A percentile compares a stretch with the other conserved stretches of the same genome.
These are phyloP conservation scores for Argentina anserina DNA, from an alignment of 306 rosid species.

Conservation along the genomic window DNA sequence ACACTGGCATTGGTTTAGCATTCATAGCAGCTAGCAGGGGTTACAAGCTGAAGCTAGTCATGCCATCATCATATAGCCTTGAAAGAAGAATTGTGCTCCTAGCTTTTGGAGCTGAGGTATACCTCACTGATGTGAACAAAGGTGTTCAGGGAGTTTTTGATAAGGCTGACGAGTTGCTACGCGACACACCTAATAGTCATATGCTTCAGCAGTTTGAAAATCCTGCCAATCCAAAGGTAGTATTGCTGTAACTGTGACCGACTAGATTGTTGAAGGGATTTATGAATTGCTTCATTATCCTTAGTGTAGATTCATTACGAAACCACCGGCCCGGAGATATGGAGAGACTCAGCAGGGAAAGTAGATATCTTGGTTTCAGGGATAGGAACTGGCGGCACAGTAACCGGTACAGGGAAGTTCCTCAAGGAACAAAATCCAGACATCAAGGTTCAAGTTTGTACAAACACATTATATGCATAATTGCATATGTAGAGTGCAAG, in stretches of 20 bases:
- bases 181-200: conserved; percentile 48
- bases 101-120: conserved; percentile 83
- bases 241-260: not conserved
- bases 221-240: conserved; percentile 66
- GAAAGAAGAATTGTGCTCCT: conserved; percentile 62
- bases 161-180: conserved; percentile 52
- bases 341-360: conserved; percentile 76
- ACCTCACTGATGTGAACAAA: conserved; percentile 59
- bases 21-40: conserved; percentile 68
- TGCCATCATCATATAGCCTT: conserved; percentile 56
- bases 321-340: conserved; percentile 86
- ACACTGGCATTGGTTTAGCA: conserved; percentile 87
- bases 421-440: conserved; percentile 69
- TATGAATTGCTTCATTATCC: not conserved
- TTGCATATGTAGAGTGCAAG: not conserved
- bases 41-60: conserved; percentile 52
- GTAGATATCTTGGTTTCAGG: conserved; percentile 67
- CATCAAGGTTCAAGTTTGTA: conserved; percentile 50
- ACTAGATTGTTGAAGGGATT: not conserved
- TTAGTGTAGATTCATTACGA: conserved; percentile 69
- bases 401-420: conserved; percentile 66
- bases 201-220: conserved; percentile 58
- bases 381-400: conserved; percentile 81
- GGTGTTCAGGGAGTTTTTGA: conserved; percentile 44
- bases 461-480: not conserved